These are phyloP conservation scores for Sphaceloma murrayae DNA, from an alignment of 2,329 filamentous ascomycete genomes.

Conservation along the genomic window DNA sequence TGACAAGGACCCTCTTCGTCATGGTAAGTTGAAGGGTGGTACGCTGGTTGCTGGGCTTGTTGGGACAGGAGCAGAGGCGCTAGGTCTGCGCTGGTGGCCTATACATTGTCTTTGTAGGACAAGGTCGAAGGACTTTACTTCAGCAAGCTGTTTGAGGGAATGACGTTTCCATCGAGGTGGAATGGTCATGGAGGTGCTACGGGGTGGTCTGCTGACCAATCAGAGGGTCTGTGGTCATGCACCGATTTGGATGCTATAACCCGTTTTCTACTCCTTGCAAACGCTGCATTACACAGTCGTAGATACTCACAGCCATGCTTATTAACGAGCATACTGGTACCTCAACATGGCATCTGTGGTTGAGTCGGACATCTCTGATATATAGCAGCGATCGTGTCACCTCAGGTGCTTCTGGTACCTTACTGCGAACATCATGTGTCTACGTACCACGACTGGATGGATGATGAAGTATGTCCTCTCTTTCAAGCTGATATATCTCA, in stretches of 20 bases:
- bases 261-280: no score
- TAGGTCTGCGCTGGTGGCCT: no score
- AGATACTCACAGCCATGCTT: constrained; percentile 33
- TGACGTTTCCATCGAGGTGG: no score
- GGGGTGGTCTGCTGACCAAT: no score
- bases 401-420: constrained; percentile 66
- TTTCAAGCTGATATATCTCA: not conserved
- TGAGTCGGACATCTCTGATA: not conserved
- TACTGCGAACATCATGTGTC: constrained; percentile 74
- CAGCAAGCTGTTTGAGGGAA: no score
- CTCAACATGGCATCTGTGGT: not conserved
- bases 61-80: not conserved
- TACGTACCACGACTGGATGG: constrained; percentile 86
- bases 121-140: no score
- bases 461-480: constrained; percentile 50
- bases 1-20: constrained; percentile 34
- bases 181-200: no score
- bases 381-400: constrained; percentile 50
- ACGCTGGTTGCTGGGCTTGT: not conserved
- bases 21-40: not conserved
- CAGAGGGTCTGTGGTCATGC: not conserved
- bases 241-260: no score
- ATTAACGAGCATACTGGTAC: constrained; percentile 35
- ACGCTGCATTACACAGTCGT: no score
- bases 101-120: no score